A percentile compares a stretch with the other conserved stretches of the same genome.
phyloP scores from a whole-genome alignment of 139 green algal genomes.

The Picochlorum sp. region DNA sequence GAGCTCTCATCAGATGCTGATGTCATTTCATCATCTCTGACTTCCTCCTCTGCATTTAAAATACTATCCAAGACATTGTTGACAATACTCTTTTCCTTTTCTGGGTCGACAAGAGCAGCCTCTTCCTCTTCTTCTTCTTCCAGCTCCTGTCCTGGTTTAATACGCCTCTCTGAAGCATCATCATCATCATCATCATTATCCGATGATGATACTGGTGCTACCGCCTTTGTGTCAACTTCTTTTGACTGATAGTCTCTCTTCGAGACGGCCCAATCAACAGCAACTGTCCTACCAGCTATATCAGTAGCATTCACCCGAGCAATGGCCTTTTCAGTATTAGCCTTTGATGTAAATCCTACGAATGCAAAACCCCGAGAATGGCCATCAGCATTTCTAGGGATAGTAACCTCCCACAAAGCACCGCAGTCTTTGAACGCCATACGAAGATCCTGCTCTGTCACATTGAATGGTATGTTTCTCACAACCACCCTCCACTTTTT shows the following conservation, averaged over 20 bases:
- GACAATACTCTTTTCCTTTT: constrained; percentile 25
- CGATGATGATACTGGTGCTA: background rate
- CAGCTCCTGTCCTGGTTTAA: background rate
- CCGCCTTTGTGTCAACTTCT: background rate
- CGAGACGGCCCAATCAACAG: constrained; percentile 83
- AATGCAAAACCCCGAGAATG: constrained; percentile 81
- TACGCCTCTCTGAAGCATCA: background rate
- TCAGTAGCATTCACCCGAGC: constrained; percentile 61
- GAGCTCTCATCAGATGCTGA: background rate
- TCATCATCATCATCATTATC: background rate
- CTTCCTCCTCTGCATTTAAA: background rate
- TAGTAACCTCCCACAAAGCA: constrained; percentile 68
- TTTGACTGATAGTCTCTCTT: constrained; percentile 56
- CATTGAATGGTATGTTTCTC: constrained; percentile 81
- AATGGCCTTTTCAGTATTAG: constrained; percentile 70
- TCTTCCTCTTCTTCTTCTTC: constrained; percentile 13
- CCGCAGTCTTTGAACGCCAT: constrained; percentile 34
- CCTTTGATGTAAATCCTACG: constrained; percentile 61
- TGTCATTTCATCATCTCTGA: background rate
- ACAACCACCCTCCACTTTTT: constrained; percentile 89
- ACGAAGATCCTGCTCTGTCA: constrained; percentile 44
- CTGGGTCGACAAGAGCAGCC: constrained; percentile 12
- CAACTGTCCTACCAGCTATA: constrained; percentile 58
- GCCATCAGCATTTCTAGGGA: constrained; percentile 52
- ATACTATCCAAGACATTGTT: constrained; percentile 19